Evolutionary conservation across 495 filamentous ascomycete species (phyloP).

Genomic region (Hypoxylon crocopeplum): DNA sequence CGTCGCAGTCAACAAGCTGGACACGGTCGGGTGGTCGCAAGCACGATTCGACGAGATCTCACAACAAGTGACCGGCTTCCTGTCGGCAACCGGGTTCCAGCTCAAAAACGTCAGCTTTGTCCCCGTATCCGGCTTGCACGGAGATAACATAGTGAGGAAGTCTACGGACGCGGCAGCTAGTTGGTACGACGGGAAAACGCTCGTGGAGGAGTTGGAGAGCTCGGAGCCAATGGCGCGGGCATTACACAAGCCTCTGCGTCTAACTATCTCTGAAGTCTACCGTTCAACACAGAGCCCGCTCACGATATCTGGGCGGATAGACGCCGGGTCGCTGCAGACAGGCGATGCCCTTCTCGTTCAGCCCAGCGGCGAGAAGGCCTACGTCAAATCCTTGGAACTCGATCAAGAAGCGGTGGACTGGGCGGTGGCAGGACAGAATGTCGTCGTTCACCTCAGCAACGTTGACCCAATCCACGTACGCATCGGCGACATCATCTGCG

Average conservation of each 20-base stretch:
- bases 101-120: constrained; percentile 81
- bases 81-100: constrained; percentile 81
- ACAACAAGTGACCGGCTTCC: constrained; percentile 81
- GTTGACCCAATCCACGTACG: constrained; percentile 84
- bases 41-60: constrained; percentile 84
- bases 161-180: constrained; percentile 60
- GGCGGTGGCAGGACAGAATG: constrained; percentile 96
- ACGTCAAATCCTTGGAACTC: constrained; percentile 77
- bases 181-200: constrained; percentile 83
- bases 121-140: constrained; percentile 85
- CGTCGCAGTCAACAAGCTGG: constrained; percentile 94
- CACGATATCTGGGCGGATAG: constrained; percentile 84
- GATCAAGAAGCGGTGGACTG: constrained; percentile 77
- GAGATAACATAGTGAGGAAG: constrained; percentile 79
- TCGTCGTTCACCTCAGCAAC: constrained; percentile 80
- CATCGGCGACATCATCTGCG: constrained; percentile 84
- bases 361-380: constrained; percentile 79
- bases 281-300: constrained; percentile 77
- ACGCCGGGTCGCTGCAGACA: constrained; percentile 80
- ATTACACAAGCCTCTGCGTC: constrained; percentile 78
- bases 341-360: constrained; percentile 82
- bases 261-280: constrained; percentile 78
- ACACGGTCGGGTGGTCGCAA: constrained; percentile 79
- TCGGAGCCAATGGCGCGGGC: constrained; percentile 74
- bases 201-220: constrained; percentile 83